Evolutionary conservation across 768 basidiomycete species (phyloP).

Genomic region (Coprinellus aureogranulatus): DNA sequence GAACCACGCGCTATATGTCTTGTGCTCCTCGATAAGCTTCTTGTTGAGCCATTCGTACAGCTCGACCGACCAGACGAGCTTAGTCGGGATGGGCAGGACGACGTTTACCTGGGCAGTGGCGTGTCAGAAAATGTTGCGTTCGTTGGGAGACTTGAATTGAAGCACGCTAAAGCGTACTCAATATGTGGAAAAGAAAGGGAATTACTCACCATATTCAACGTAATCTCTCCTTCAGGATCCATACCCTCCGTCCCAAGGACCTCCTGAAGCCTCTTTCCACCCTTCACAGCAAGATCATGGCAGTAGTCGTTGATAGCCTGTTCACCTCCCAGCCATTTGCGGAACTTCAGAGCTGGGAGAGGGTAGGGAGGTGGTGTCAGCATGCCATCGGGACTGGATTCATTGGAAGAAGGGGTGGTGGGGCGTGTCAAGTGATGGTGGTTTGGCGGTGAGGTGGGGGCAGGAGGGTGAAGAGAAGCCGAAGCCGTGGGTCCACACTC

Average conservation of each 20-base stretch:
- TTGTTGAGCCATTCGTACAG: slow-evolving; percentile 23
- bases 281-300: slow-evolving; percentile 62
- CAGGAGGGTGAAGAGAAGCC: too few species aligned
- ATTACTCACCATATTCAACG: slow-evolving; percentile 63
- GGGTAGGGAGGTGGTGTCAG: neutral
- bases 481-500: neutral
- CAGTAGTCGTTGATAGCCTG: slow-evolving; percentile 68
- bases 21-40: slow-evolving; percentile 27
- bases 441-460: too few species aligned
- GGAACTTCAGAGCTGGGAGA: slow-evolving; percentile 65
- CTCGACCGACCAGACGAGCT: slow-evolving; percentile 14
- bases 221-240: slow-evolving; percentile 56
- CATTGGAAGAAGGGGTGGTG: too few species aligned
- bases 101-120: slow-evolving; percentile 30
- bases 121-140: neutral
- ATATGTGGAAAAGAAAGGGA: neutral
- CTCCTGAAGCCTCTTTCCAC: slow-evolving; percentile 58
- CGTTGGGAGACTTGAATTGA: too few species aligned
- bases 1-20: slow-evolving; percentile 31
- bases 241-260: slow-evolving; percentile 61
- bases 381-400: neutral
- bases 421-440: too few species aligned
- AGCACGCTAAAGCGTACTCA: neutral
- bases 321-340: slow-evolving; percentile 74
- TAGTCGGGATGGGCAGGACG: slow-evolving; percentile 29